Evolutionary conservation across 2,329 filamentous ascomycete genomes (phyloP), one percentile per base, ranked within the genome.

Genomic region (Pyrenophora teres): DNA sequence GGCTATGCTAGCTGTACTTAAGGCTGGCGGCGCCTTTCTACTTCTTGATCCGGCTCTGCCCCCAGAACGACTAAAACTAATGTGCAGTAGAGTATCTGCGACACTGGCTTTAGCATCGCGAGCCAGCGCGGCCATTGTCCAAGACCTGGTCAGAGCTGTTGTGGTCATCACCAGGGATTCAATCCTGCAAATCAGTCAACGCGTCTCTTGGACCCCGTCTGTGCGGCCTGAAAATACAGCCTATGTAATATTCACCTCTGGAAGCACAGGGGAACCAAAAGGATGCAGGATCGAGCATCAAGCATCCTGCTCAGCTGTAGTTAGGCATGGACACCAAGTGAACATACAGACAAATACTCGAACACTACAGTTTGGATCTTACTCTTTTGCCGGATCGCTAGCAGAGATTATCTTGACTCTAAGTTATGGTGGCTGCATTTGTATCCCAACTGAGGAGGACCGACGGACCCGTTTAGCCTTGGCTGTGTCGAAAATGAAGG

Each of bases 281-380:
- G 84, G 82, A 2, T 80, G 85, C 12, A 81, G 85, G 21, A 81
- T 87, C 48, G 82, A 82, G 7, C 86, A 88, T 59, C 72, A 75
- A 0, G 78, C 0, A 71, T 88, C 15, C 27, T 46, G 7, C 21
- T 23, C 21, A 4, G 21, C 21, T 4, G 21, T 23, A 23, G 4
- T 23, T 23, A 7, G 21, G 4, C 21, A 23, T 7, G 21, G 21
- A 4, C 21, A 4, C 7, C 7, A 4, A 4, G 21, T 23, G 4
- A 7, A 23, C 21, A 23, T 23, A 7, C 4, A 23, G 4, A 23
- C 21, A 23, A 23, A 7, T 23, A 23, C 15, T n/a, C 25, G 39
- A 13, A 9, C 16, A 3, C 25, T 31, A 5, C 25, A 41, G 10
- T 41, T 41, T 16, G 25, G 19, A 9, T 31, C 39, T 3, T 41